Conservation (phyloP, 495 filamentous ascomycete genomes). For the Neurospora sp. region DNA sequence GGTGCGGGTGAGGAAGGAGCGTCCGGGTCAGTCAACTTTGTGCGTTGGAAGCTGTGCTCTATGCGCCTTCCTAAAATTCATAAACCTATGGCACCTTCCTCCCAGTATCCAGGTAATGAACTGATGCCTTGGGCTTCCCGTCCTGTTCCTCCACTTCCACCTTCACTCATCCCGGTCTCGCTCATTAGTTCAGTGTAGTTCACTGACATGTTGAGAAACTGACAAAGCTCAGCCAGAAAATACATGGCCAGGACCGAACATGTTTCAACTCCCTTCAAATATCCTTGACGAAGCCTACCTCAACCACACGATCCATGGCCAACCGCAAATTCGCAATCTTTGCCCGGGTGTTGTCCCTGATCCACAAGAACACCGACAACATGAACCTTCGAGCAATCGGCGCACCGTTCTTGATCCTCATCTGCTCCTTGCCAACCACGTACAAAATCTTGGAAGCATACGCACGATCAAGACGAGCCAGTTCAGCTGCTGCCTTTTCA, state of each 20-base stretch:
- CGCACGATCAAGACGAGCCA: slow-evolving; percentile 44
- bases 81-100: not conserved
- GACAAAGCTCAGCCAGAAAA: not conserved
- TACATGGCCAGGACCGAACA: no score
- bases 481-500: slow-evolving; percentile 28
- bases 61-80: not conserved
- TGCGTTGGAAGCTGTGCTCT: not conserved
- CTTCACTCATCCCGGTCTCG: no score
- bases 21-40: not conserved
- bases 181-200: not conserved
- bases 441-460: slow-evolving; percentile 55
- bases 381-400: slow-evolving; percentile 36
- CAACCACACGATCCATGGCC: slow-evolving; percentile 51
- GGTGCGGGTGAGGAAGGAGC: not conserved
- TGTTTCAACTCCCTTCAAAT: slow-evolving; percentile 23
- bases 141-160: no score
- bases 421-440: slow-evolving; percentile 63
- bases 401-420: slow-evolving; percentile 41
- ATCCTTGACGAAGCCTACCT: slow-evolving; percentile 64
- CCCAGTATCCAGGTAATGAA: not conserved
- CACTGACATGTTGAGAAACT: not conserved
- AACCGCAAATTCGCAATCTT: slow-evolving; percentile 54
- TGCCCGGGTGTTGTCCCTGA: slow-evolving; percentile 56
- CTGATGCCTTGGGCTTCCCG: not conserved
- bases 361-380: slow-evolving; percentile 52